Percentiles rank a stretch among this genome's conserved stretches.
phyloP scores from a whole-genome alignment of 768 basidiomycete species.

The Paxillus involutus region DNA sequence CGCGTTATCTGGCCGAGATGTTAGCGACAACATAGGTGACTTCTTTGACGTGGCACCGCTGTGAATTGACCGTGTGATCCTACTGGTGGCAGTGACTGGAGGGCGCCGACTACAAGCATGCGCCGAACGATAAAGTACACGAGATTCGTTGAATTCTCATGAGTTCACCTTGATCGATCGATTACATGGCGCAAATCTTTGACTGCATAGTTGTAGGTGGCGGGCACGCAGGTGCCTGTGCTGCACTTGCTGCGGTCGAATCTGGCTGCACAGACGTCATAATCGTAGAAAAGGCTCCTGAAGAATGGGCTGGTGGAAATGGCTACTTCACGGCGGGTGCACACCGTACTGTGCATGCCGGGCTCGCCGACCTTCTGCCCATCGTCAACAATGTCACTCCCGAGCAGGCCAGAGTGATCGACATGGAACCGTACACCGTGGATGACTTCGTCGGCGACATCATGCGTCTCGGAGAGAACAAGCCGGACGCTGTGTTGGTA shows the following conservation, averaged over 20 bases:
- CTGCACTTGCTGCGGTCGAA: slow-evolving; percentile 60
- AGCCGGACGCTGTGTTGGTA: slow-evolving; percentile 50
- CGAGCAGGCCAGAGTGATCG: slow-evolving; percentile 45
- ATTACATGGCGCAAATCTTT: slow-evolving; percentile 23
- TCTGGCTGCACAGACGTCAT: slow-evolving; percentile 61
- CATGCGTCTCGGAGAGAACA: slow-evolving; percentile 54
- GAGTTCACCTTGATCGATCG: background rate
- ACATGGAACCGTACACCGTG: slow-evolving; percentile 57
- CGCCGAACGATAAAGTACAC: too few relatives aligned
- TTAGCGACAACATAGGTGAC: background rate
- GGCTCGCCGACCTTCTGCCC: slow-evolving; percentile 57
- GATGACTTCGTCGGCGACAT: slow-evolving; percentile 58
- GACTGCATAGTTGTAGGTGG: slow-evolving; percentile 67
- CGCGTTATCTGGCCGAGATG: too few relatives aligned
- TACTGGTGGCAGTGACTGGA: too few relatives aligned
- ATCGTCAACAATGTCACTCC: slow-evolving; percentile 49
- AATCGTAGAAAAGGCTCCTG: slow-evolving; percentile 64
- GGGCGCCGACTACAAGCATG: too few relatives aligned
- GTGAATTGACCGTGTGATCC: background rate
- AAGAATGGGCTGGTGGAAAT: slow-evolving; percentile 67
- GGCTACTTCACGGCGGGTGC: slow-evolving; percentile 74
- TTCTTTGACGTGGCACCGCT: background rate
- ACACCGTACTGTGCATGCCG: slow-evolving; percentile 60
- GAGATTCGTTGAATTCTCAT: background rate
- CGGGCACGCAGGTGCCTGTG: slow-evolving; percentile 67